Percentiles rank a stretch among this genome's conserved stretches.
Evolutionary conservation across 2,329 filamentous ascomycete species (phyloP).

Genomic region (Phoma herbarum): DNA sequence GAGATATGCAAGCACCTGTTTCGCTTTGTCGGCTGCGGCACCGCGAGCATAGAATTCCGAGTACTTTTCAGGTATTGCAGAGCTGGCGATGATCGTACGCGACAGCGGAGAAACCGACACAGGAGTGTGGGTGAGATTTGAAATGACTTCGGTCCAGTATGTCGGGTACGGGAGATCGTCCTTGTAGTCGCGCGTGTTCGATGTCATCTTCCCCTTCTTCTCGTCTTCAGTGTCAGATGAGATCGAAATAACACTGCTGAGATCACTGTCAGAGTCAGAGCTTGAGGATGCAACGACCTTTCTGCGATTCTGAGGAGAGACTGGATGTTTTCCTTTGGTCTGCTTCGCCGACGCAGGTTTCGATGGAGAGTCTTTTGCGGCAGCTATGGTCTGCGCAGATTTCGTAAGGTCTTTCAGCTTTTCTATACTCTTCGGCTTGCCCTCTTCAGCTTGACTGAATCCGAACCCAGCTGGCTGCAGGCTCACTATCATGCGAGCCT

Average conservation of each 20-base stretch:
- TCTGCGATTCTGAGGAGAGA: constrained; percentile 15
- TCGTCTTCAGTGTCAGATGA: constrained; percentile 62
- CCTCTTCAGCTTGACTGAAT: constrained; percentile 87
- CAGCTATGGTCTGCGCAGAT: not conserved
- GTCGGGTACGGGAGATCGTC: constrained; percentile 82
- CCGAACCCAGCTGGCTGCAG: constrained; percentile 89
- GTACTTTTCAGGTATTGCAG: constrained; percentile 75
- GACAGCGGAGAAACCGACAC: constrained; percentile 76
- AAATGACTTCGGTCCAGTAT: constrained; percentile 93
- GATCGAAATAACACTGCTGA: constrained; percentile 55
- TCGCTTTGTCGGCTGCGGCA: constrained; percentile 81
- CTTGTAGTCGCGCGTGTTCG: constrained; percentile 67
- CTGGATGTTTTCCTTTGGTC: constrained; percentile 12
- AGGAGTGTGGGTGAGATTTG: constrained; percentile 79
- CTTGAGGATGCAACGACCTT: constrained; percentile 21
- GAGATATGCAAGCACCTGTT: constrained; percentile 90
- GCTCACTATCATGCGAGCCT: constrained; percentile 83
- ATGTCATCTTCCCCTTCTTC: constrained; percentile 55
- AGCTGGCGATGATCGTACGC: constrained; percentile 61
- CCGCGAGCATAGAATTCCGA: constrained; percentile 84
- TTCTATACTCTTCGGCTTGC: constrained; percentile 58
- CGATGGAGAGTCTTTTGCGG: not conserved
- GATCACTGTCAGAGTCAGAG: constrained; percentile 60
- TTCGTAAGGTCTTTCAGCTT: constrained; percentile 28
- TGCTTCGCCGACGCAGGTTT: constrained; percentile 12